Base-by-base conservation (phyloP, 495 filamentous ascomycete genomes). In the Aspergillus indologenus region DNA sequence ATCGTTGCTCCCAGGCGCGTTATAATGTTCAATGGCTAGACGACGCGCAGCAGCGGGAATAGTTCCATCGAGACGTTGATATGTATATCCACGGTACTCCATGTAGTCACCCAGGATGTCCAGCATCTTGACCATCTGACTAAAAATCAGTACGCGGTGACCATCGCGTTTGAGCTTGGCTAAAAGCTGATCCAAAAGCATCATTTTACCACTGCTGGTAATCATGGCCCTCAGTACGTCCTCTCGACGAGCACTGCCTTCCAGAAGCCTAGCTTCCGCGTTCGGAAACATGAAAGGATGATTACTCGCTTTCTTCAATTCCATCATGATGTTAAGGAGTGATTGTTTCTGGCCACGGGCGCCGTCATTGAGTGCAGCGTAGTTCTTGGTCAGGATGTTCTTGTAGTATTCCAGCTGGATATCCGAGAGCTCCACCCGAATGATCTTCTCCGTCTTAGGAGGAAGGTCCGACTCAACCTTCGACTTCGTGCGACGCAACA, bases 261-360 rank as follows among this genome's bases (percentile, higher is more conserved):
- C 85, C 40, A 97, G 73, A 49, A 96, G 88, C 44, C 87, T 89
- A 31, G 93, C 90, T 70, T 98, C 94, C 21, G 91, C 94, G 56
- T 89, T 90, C 3, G 89, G 87, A 63, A 99, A 96, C 88, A 98
- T 95, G 75, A 96, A 96, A 5, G 94, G 92, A 67, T 99, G 94
- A 61, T 98, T 98, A 80, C 92, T 96, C 62, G 92, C 91, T 72
- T 99, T 99, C 79, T 98, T 98, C 65, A 99, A 71, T 69, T 99
- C 95, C 93, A 99, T 99, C 82, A 97, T 96, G 68, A 99, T 96
- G 73, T 99, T 99, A 55, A 98, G 74, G n/a, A 98, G 75, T 1
- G 92, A 96, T 61, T 94, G 91, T 70, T 96, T 96, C 67, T 90
- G 87, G 8, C 92, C 94, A 52, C 83, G 91, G 23, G 86, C 84